Base-by-base conservation (phyloP, 257 asterid species). In the Fraxinus quadrangulata region DNA sequence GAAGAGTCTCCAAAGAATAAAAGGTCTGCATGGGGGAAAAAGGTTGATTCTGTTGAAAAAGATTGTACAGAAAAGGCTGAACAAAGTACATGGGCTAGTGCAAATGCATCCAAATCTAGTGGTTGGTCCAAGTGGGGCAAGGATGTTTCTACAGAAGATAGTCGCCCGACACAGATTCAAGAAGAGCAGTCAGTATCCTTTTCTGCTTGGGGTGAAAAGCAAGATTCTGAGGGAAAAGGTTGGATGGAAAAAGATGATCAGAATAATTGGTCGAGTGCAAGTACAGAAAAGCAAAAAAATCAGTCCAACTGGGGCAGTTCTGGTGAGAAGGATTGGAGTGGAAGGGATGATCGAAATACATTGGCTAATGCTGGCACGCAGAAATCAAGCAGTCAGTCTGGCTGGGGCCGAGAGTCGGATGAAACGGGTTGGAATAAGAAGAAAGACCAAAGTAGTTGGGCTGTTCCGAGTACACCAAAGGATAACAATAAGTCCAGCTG, bases 1-100 rank as follows among this genome's bases (percentile, higher is more conserved):
- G 69, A 26, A 63, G 36, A 63, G 12, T 23, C 36, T 63, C 7
- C 69, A 63, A 24, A 77, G 51, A 17, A 31, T 72, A 51, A 61
- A 13, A 84, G 87, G 89, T 83, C 92, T 47, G 70, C 88, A 36
- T 86, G 89, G 92, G 86, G 84, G 26, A 80, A 80, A 70, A 80
- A 77, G 51, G 78, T 10, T 40, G 77, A 67, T 63, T 39, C 84
- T 34, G 82, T n/a, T 30, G 83, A 30, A 66, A 75, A 76, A 21
- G 76, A 8, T 16, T 63, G 77, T 85, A 63, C 42, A 0, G 74
- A 70, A 24, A 72, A 21, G 28, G 72, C 40, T 28, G 79, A 34
- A 30, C 59, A 75, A 71, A 75, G 79, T 36, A 68, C 56, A 14
- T 45, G 74, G 76, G 77, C n/a, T 31, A 54, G 61, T 49, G 49